These are phyloP conservation scores for Thielaviopsis euricoi DNA, from an alignment of 2,329 filamentous ascomycete genomes.

Conservation along the genomic window DNA sequence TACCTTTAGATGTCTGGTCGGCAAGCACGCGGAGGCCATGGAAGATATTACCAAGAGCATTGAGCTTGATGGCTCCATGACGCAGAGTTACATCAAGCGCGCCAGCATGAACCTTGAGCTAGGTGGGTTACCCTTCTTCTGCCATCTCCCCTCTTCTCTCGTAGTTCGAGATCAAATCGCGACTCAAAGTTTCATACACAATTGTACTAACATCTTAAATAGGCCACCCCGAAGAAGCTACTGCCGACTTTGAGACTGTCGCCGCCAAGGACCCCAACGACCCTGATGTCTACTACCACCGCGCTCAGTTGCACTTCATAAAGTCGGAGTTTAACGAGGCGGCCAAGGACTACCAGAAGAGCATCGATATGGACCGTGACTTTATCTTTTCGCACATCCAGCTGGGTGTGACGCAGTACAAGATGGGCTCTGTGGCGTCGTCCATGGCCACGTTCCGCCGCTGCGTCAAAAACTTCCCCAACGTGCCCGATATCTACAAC, in stretches of 20 bases:
- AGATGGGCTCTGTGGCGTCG: slow-evolving; percentile 95
- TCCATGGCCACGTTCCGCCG: slow-evolving; percentile 97
- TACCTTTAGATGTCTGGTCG: slow-evolving; percentile 84
- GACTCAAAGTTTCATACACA: neutral
- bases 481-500: slow-evolving; percentile 96
- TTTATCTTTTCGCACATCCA: slow-evolving; percentile 99
- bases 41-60: slow-evolving; percentile 83
- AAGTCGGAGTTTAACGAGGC: slow-evolving; percentile 84
- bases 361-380: slow-evolving; percentile 84
- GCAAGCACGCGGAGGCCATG: slow-evolving; percentile 70
- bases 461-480: slow-evolving; percentile 96
- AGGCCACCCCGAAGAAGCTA: slow-evolving; percentile 66
- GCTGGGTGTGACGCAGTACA: slow-evolving; percentile 97
- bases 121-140: slow-evolving; percentile 22
- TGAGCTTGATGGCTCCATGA: slow-evolving; percentile 71
- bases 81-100: slow-evolving; percentile 96
- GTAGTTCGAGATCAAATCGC: neutral
- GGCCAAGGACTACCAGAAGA: slow-evolving; percentile 97
- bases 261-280: slow-evolving; percentile 73
- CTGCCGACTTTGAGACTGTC: slow-evolving; percentile 74
- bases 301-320: slow-evolving; percentile 95
- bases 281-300: slow-evolving; percentile 97
- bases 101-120: slow-evolving; percentile 96
- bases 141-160: slow-evolving; percentile 4
- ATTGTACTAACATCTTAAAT: slow-evolving; percentile 3